phyloP scores from a whole-genome alignment of 768 basidiomycete species.

The Naganishia vaughanmartiniae region DNA sequence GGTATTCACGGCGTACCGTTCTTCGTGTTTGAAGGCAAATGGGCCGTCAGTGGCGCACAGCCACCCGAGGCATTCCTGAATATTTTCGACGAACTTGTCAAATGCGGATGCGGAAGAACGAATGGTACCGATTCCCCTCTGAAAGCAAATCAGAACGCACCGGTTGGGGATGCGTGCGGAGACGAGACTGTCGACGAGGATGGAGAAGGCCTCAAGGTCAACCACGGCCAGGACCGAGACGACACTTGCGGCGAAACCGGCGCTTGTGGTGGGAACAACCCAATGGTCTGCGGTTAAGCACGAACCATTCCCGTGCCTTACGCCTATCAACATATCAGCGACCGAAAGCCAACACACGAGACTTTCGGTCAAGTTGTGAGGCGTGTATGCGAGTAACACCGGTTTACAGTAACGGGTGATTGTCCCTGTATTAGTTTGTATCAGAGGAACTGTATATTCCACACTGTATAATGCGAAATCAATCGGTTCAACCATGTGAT shows the following conservation, averaged over 20 bases:
- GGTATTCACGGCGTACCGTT: constrained; percentile 78
- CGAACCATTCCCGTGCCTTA: not conserved
- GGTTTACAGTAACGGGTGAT: not conserved
- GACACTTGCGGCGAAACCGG: not conserved
- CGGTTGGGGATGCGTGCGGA: not conserved
- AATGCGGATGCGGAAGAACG: constrained; percentile 24
- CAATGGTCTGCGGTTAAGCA: constrained; percentile 18
- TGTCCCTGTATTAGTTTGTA: not conserved
- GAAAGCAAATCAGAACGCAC: not conserved
- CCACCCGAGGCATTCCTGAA: constrained; percentile 62
- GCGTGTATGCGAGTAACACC: not conserved
- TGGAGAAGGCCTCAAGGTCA: not conserved
- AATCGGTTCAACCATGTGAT: not conserved
- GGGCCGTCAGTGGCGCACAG: constrained; percentile 73
- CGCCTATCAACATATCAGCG: not conserved
- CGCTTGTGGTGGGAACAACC: not conserved
- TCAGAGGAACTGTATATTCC: not conserved
- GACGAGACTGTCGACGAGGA: not conserved
- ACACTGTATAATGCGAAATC: constrained; percentile 5
- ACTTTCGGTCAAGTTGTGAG: not conserved
- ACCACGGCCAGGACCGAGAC: not conserved
- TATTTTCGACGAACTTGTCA: constrained; percentile 28
- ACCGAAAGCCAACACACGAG: not conserved
- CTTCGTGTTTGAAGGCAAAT: constrained; percentile 73
- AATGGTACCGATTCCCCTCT: constrained; percentile 2